Base-by-base conservation (phyloP, 352 stramenopile genomes). In the Pythium brassicae region DNA sequence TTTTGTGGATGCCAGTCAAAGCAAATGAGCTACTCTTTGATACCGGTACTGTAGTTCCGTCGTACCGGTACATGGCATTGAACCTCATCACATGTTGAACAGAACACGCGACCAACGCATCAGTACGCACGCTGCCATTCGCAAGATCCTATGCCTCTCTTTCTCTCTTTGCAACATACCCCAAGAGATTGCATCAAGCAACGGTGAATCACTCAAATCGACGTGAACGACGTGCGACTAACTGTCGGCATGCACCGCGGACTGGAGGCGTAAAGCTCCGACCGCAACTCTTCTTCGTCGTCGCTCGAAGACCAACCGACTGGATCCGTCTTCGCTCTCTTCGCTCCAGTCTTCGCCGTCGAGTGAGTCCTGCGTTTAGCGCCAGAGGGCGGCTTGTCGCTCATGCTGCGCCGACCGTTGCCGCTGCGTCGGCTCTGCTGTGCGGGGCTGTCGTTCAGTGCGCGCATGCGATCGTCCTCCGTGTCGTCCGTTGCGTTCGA, bases 401-500 rank as follows among this genome's bases (percentile, higher is more conserved):
- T 37, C 26, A 37, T 14, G 32, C 32, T 37, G 32, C 32, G 32
- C 5, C 32, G 32, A 37, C 32, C 32, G 5, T 37, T 37, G 32
- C 14, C 32, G 55, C 44, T 45, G 15, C n/a, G 4, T 22, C 6
- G 32, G 1, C 32, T 11, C 6, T 37, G 32, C 32, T 20, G 5
- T 23, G 25, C n/a, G 19, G 29, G 11, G 23, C 10, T 48, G 8
- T 47, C 29, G 22, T 23, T n/a, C 14, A 66, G 29, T 4, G 37
- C 48, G 10, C 42, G 61, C 8, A 71, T 17, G 9, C 63, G 66
- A 20, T 75, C 63, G 32, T 61, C 57, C 44, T 72, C 67, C 11
- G 60, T 65, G 50, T 70, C 60, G 25, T 75, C 67, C 10, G 67
- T 72, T 17, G 50, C 63, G 39, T 72, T 72, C 20, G 67, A 72